Evolutionary conservation across 2,329 filamentous ascomycete species (phyloP).

Genomic region (Diaporthe ilicicola): DNA sequence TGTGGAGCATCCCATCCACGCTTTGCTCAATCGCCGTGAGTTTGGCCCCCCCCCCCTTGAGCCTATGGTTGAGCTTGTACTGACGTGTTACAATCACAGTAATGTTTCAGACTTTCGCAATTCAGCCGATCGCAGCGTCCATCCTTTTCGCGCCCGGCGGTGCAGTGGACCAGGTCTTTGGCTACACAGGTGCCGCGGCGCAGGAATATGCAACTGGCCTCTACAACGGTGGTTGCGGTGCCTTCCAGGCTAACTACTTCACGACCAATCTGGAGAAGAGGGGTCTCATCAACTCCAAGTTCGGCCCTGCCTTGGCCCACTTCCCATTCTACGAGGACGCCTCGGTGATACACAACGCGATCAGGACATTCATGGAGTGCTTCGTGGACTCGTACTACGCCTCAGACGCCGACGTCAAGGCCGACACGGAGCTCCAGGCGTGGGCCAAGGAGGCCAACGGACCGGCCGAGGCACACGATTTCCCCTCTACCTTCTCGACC

Average conservation of each 20-base stretch:
- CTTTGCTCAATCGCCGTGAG: slow-evolving; percentile 47
- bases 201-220: slow-evolving; percentile 40
- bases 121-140: slow-evolving; percentile 40
- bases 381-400: slow-evolving; percentile 56
- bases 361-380: slow-evolving; percentile 47
- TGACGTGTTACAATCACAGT: slow-evolving; percentile 36
- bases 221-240: slow-evolving; percentile 42
- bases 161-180: slow-evolving; percentile 44
- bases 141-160: slow-evolving; percentile 42
- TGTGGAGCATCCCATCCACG: slow-evolving; percentile 53
- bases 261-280: slow-evolving; percentile 46
- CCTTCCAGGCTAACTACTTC: slow-evolving; percentile 51
- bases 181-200: slow-evolving; percentile 41
- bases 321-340: slow-evolving; percentile 57
- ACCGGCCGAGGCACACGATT: slow-evolving; percentile 49
- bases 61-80: not conserved
- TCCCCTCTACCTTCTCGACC: slow-evolving; percentile 44
- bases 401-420: slow-evolving; percentile 40
- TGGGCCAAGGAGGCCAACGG: slow-evolving; percentile 53
- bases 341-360: slow-evolving; percentile 45
- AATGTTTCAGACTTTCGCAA: slow-evolving; percentile 43
- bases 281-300: slow-evolving; percentile 49
- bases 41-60: not conserved
- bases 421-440: slow-evolving; percentile 52
- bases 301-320: slow-evolving; percentile 47